These are phyloP conservation scores for Lonicera japonica DNA, from an alignment of 129 eudicot species.

Conservation along the genomic window DNA sequence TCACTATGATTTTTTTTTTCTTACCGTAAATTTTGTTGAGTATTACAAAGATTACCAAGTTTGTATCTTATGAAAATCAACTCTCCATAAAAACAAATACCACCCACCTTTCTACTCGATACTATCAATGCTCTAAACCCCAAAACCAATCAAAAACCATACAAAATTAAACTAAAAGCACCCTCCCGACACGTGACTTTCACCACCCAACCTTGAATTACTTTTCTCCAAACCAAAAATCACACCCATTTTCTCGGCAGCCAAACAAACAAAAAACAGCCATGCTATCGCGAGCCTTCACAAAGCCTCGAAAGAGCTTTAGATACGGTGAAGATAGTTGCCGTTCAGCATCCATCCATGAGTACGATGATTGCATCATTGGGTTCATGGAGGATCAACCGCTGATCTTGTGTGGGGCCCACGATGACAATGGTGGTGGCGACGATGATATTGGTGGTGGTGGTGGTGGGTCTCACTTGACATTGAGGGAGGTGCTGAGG, in stretches of 20 bases:
- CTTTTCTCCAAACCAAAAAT: neutral
- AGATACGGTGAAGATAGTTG: slow-evolving; percentile 29
- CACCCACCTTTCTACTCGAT: too few species aligned
- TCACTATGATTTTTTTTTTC: too few species aligned
- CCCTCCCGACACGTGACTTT: neutral
- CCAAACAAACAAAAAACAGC: neutral
- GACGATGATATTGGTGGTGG: too few species aligned
- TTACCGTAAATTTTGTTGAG: too few species aligned
- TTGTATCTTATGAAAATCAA: too few species aligned
- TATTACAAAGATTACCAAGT: too few species aligned
- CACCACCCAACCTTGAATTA: neutral
- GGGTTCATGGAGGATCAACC: slow-evolving; percentile 54
- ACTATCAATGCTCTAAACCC: too few species aligned
- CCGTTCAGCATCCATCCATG: slow-evolving; percentile 34
- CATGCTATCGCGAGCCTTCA: slow-evolving; percentile 33
- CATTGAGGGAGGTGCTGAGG: slow-evolving; percentile 43
- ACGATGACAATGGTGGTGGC: slow-evolving; percentile 4
- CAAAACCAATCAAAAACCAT: too few species aligned
- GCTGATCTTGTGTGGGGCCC: slow-evolving; percentile 20
- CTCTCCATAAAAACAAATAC: too few species aligned
- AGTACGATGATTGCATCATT: slow-evolving; percentile 50
- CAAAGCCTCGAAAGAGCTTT: slow-evolving; percentile 20
- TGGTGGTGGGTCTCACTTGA: slow-evolving; percentile 16
- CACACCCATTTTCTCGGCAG: neutral
- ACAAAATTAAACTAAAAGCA: too few species aligned